Percentiles rank a stretch among this genome's conserved stretches.
These are phyloP conservation scores for Neurospora discreta DNA, from an alignment of 495 filamentous ascomycete genomes.

Conservation along the genomic window DNA sequence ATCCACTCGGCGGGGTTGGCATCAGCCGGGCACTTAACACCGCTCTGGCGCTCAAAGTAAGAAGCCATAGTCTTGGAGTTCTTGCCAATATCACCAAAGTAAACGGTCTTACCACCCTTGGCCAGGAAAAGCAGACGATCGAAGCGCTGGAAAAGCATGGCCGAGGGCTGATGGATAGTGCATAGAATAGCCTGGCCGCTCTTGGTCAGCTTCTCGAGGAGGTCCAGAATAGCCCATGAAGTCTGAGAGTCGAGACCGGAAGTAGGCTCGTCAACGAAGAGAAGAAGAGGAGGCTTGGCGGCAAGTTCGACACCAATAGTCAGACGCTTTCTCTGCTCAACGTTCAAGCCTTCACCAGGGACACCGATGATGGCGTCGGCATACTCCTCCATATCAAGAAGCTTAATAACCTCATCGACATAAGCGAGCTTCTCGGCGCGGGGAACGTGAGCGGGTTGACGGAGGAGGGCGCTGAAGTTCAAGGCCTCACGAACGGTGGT, in stretches of 20 bases:
- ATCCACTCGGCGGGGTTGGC: slow-evolving; percentile 97
- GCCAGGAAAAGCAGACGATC: slow-evolving; percentile 78
- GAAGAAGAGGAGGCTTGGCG: slow-evolving; percentile 76
- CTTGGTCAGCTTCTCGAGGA: slow-evolving; percentile 72
- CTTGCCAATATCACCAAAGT: slow-evolving; percentile 82
- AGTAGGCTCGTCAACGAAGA: slow-evolving; percentile 87
- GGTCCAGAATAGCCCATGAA: slow-evolving; percentile 69
- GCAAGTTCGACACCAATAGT: slow-evolving; percentile 90
- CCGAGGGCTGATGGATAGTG: slow-evolving; percentile 89
- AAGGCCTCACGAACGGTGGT: slow-evolving; percentile 81
- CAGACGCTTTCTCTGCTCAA: slow-evolving; percentile 80
- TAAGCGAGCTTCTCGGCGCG: slow-evolving; percentile 71
- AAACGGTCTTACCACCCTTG: slow-evolving; percentile 72
- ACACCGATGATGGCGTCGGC: slow-evolving; percentile 83
- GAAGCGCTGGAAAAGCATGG: slow-evolving; percentile 84
- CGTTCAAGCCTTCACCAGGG: slow-evolving; percentile 81
- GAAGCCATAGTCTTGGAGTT: slow-evolving; percentile 59
- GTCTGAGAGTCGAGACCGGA: slow-evolving; percentile 79
- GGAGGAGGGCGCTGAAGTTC: slow-evolving; percentile 70
- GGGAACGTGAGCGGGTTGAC: slow-evolving; percentile 62
- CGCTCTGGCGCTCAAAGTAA: slow-evolving; percentile 79
- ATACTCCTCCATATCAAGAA: slow-evolving; percentile 80
- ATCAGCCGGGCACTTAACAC: slow-evolving; percentile 55
- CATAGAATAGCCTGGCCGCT: slow-evolving; percentile 80
- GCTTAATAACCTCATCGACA: slow-evolving; percentile 82